Evolutionary conservation across 2,329 filamentous ascomycete genomes (phyloP), one percentile per base, ranked within the genome.

Genomic region (Aspergillus ochraceus): DNA sequence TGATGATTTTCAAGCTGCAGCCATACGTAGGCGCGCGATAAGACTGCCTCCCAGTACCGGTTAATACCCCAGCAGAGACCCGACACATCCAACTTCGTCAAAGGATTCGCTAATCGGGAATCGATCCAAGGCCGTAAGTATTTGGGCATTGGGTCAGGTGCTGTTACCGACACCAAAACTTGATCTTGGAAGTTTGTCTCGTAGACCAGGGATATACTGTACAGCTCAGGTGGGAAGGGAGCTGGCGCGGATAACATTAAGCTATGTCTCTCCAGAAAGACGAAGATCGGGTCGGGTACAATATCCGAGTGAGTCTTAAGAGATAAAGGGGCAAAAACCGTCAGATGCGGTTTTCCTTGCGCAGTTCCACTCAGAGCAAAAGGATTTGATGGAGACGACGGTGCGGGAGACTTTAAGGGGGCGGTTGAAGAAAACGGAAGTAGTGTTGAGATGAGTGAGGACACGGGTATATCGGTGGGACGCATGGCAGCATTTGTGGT

Each of bases 261-360:
- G 14, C 68, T 68, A 61, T 77, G 74, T 45, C 60, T 74, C 60
- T 78, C 74, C 2, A 68, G 59, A 10, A 52, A 51, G 14, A 61
- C 58, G 5, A 64, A 52, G 22, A 66, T 54, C 22, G 65, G 60
- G 9, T 66, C 59, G 9, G 69, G 61, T 10, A 66, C 53, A 46
- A 67, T 66, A n/a, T 59, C 69, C 26, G 71, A 75, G 32, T 71
- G 67, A 14, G 71, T 60, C 6, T 62, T 68, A 59, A 90, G 87
- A 0, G 79, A 79, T 14, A 95, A 81, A 0, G 89, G 86, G 0
- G 86, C 90, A 67, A 95, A 92, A 9, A 89, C 81, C 50, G 89
- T 84, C 0, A 93, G 80, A 64, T 89, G 92, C 0, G 88, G 86
- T 2, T 90, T 76, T 53, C 89, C 85, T 60, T 92, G 85, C 0